phyloP scores from a whole-genome alignment of 495 filamentous ascomycete species.

The Lineolata rhizophorae region DNA sequence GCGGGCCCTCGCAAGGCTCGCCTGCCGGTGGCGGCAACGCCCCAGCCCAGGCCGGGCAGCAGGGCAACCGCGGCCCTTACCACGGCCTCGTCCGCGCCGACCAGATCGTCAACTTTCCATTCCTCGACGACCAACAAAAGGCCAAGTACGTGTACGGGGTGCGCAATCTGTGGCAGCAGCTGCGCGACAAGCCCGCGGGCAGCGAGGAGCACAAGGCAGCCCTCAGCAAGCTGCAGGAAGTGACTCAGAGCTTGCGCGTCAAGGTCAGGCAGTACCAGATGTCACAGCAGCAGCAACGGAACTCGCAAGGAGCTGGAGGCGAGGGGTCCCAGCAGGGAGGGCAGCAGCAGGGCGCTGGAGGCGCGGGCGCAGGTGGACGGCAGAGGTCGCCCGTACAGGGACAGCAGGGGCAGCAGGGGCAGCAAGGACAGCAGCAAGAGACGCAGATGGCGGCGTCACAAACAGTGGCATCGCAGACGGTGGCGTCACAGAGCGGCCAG shows the following conservation, averaged over 20 bases:
- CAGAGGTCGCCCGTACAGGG: constrained; percentile 1
- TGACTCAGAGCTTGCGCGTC: constrained; percentile 2
- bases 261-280: not conserved
- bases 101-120: constrained; percentile 9
- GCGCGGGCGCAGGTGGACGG: too few relatives aligned
- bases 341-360: too few relatives aligned
- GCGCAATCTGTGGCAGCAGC: constrained; percentile 9
- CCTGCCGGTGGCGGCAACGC: too few relatives aligned
- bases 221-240: constrained; percentile 7
- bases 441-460: too few relatives aligned
- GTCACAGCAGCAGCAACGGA: constrained; percentile 4
- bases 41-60: too few relatives aligned
- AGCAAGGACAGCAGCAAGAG: constrained; percentile 4
- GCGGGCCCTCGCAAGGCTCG: too few relatives aligned
- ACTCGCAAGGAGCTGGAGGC: too few relatives aligned
- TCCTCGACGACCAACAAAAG: constrained; percentile 9
- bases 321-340: constrained; percentile 6
- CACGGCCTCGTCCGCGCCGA: constrained; percentile 1
- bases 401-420: constrained; percentile 5
- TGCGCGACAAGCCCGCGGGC: constrained; percentile 7
- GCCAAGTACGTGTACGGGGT: constrained; percentile 10
- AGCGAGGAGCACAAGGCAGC: constrained; percentile 6
- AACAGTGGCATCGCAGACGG: too few relatives aligned
- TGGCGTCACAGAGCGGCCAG: constrained; percentile 2
- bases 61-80: too few relatives aligned